Evolutionary conservation across 2,329 filamentous ascomycete species (phyloP), one percentile per base, ranked within the genome.

Genomic region (Trichophyton rubrum): DNA sequence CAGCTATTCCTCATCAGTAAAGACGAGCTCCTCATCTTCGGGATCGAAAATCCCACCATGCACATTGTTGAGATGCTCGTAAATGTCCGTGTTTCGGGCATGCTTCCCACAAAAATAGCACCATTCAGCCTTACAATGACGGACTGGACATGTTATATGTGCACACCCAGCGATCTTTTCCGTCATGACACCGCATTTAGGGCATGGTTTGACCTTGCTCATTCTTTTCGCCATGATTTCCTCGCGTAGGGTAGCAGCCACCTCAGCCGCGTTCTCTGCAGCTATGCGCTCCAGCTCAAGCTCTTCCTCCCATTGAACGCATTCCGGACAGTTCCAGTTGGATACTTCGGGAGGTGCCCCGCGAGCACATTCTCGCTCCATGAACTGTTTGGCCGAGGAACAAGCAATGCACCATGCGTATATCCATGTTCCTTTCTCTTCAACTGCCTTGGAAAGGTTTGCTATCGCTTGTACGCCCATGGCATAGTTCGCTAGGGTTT

Each of bases 401-500:
- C 79, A 81, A 2, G 62, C 66, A 2, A 38, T 61, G 64, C 80
- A 83, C 78, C 77, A 79, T 0, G 74, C 77, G 51, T 80, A 78
- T 59, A 80, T 75, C 73, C 74, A 79, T 0, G 67, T 68, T 1
- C 73, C 78, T 1, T 69, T 64, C 11, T 78, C 72, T 1, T 71
- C 65, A 0, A 80, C 69, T 0, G 77, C 79, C 0, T 66, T 65
- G 1, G 65, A 65, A 24, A 79, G 62, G 40, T 75, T 70, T 1
- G 69, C 72, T 2, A 81, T 67, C 1, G 67, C 67, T 2, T 72
- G 3, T 9, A 49, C 43, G 17, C 73, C 72, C 58, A 77, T 71
- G 0, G 70, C 69, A 20, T 72, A 70, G 0, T 64, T 63, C 0
- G 72, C 67, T 1, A 79, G 64, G 1, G 71, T 74, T 59, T 69